Percentiles rank a stretch among this genome's conserved stretches.
These are phyloP conservation scores for Fusarium dlaminii DNA, from an alignment of 2,329 filamentous ascomycete species.

Conservation along the genomic window DNA sequence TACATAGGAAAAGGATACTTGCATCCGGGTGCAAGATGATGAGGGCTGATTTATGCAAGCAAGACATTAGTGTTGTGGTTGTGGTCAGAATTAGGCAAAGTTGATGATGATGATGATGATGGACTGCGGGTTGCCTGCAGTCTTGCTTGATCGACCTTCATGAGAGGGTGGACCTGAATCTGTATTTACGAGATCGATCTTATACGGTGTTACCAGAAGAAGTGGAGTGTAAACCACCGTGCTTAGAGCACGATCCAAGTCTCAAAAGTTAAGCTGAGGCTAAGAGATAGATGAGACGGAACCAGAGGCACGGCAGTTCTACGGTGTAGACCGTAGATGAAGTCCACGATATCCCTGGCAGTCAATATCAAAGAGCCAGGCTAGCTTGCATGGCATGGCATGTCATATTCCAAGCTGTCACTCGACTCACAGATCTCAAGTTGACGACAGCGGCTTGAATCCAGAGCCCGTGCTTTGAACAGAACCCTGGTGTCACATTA, in stretches of 20 bases:
- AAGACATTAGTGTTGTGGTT: slow-evolving; percentile 12
- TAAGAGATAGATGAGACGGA: neutral
- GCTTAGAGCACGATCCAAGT: slow-evolving; percentile 13
- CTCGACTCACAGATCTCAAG: slow-evolving; percentile 1
- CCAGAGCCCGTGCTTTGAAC: neutral
- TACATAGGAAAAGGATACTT: slow-evolving; percentile 12
- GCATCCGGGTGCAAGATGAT: slow-evolving; percentile 26
- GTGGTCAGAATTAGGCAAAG: neutral
- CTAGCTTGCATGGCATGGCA: neutral
- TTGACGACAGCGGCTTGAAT: slow-evolving; percentile 20
- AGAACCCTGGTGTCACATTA: neutral
- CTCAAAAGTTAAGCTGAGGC: neutral
- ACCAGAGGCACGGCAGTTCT: neutral
- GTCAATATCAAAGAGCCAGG: neutral
- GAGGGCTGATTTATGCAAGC: slow-evolving; percentile 33
- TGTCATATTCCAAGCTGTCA: slow-evolving; percentile 9
- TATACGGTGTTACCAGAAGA: neutral
- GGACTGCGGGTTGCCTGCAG: neutral
- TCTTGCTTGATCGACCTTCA: neutral
- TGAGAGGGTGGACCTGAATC: neutral
- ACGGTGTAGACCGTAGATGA: neutral
- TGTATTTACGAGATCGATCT: slow-evolving; percentile 1
- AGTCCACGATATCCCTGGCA: neutral
- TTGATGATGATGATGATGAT: slow-evolving; percentile 1
- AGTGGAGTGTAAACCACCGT: slow-evolving; percentile 1